A percentile compares a stretch with the other conserved stretches of the same genome.
Conservation (phyloP, 768 basidiomycete species). For the Austroboletus eburneus region DNA sequence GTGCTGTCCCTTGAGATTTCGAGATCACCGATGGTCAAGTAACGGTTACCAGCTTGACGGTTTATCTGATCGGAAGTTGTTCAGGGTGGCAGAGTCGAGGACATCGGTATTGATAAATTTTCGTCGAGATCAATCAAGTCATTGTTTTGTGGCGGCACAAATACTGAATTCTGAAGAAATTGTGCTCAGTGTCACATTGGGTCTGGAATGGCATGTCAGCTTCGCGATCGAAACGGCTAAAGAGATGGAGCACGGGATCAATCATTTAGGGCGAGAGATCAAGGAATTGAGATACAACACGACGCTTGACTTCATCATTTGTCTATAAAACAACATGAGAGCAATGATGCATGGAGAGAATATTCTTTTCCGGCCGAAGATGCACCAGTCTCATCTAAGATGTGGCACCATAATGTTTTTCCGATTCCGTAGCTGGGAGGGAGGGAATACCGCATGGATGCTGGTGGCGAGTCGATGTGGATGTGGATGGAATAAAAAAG, state of each 20-base stretch:
- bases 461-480: constrained; percentile 93
- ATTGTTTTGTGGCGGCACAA: too few relatives aligned
- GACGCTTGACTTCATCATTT: constrained; percentile 98
- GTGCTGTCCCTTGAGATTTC: constrained; percentile 99
- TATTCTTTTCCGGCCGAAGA: too few relatives aligned
- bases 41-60: constrained; percentile 97
- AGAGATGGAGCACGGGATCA: constrained; percentile 96
- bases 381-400: too few relatives aligned
- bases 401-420: too few relatives aligned
- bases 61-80: constrained; percentile 99
- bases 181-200: constrained; percentile 97
- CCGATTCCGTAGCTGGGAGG: too few relatives aligned
- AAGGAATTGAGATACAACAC: constrained; percentile 96
- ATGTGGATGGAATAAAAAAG: constrained; percentile 99
- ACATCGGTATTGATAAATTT: constrained; percentile 99
- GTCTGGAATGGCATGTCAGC: constrained; percentile 99
- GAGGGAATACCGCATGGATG: too few relatives aligned
- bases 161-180: too few relatives aligned
- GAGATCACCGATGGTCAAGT: constrained; percentile 99
- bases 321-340: too few relatives aligned
- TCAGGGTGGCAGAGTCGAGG: constrained; percentile 98
- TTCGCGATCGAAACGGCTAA: constrained; percentile 99
- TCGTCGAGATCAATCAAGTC: constrained; percentile 93
- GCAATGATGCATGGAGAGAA: too few relatives aligned
- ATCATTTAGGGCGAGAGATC: constrained; percentile 97